Evolutionary conservation across 139 green algal genomes (phyloP).

Genomic region (Tetratostichococcus sp.): DNA sequence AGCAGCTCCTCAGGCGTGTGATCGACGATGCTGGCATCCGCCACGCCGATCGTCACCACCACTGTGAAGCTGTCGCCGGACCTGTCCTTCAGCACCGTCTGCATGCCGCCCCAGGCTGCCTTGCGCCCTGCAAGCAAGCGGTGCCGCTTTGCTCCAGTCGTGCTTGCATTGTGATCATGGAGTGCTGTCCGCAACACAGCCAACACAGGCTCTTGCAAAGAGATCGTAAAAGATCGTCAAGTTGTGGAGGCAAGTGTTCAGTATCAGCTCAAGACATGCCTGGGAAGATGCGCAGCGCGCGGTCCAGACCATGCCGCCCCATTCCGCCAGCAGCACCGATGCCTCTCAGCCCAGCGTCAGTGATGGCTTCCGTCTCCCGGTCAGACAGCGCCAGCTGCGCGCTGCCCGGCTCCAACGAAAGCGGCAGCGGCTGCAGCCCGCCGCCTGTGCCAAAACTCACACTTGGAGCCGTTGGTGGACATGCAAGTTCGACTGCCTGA

Average conservation of each 20-base stretch:
- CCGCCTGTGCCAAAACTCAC: neutral
- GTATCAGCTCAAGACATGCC: neutral
- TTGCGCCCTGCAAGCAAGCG: neutral
- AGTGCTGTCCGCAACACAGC: too few relatives aligned
- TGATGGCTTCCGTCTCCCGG: constrained; percentile 33
- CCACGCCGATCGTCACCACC: constrained; percentile 3
- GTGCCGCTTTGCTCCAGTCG: too few relatives aligned
- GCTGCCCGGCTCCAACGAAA: constrained; percentile 6
- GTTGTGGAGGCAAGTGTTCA: too few relatives aligned
- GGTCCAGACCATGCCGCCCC: constrained; percentile 43
- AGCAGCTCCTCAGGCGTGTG: constrained; percentile 68
- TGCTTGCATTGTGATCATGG: neutral
- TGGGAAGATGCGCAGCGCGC: constrained; percentile 43
- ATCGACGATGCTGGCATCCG: constrained; percentile 77
- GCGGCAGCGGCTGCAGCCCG: constrained; percentile 12
- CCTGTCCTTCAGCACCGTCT: constrained; percentile 16
- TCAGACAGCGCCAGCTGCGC: constrained; percentile 19
- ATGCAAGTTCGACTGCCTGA: too few relatives aligned
- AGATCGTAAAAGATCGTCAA: too few relatives aligned
- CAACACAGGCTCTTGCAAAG: too few relatives aligned
- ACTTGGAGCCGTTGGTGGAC: too few relatives aligned
- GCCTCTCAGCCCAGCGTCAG: constrained; percentile 22
- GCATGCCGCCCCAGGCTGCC: neutral
- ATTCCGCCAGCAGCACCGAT: constrained; percentile 45
- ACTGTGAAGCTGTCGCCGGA: neutral